Evolutionary conservation across 2,329 filamentous ascomycete genomes (phyloP), one percentile per base, ranked within the genome.

Genomic region (Aspergillus piperis): DNA sequence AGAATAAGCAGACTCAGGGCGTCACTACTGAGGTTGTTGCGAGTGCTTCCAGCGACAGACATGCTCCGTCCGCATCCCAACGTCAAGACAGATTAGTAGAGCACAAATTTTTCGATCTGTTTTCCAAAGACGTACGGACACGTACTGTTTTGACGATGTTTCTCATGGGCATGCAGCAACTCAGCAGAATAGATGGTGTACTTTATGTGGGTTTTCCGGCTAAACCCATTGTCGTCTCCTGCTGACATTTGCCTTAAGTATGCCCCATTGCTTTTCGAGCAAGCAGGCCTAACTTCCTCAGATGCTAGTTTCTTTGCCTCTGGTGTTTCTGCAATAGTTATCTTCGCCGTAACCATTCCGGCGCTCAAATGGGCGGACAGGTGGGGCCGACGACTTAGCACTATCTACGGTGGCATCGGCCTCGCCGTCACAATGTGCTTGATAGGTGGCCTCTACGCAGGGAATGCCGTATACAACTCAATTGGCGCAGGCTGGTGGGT

Each of bases 141-240:
- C 77, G 80, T 2, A 86, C 83, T 0, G 70, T 78, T 0, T 71
- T 88, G 17, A 85, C 81, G 0, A 75, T 85, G 0, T 87, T 87
- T 62, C 71, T 87, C 55, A 81, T 88, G 69, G 81, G 78, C 1
- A 85, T 87, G 78, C 80, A 85, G 32, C 86, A 89, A 65, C 73
- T 88, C 0, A 83, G 79, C 27, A 86, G 86, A 0, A 88, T 88
- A 53, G 86, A 89, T 63, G 86, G 83, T 0, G 81, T 88, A 5
- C 77, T 87, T 23, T 88, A 86, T 60, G 84, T 85, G 68, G 69
- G 80, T 75, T 42, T 8, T 23, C 44, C 48, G 5, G 11, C 23
- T 5, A 8, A 17, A 3, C 6, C 3, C 39, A 5, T 27, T 39
- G 47, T 41, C 5, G 13, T 5, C 7, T 36, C 3, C 39, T 15